phyloP scores from a whole-genome alignment of 371 early-diverging fungal species.

The Mycotypha africana region DNA sequence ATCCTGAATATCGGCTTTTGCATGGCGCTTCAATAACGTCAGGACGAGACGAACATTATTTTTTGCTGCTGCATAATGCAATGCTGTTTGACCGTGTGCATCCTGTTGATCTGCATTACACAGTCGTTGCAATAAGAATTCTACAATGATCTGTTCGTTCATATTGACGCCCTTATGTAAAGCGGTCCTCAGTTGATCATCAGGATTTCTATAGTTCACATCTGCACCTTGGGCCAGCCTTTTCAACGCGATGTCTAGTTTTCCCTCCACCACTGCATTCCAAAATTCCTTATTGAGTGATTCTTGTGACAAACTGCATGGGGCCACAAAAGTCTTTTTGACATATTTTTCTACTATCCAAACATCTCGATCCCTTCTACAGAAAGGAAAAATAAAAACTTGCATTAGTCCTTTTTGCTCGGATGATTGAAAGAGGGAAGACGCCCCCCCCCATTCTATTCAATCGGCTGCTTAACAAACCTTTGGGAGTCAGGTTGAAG shows the following conservation, averaged over 20 bases:
- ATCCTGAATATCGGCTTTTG: slow-evolving; percentile 61
- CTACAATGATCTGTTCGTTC: slow-evolving; percentile 53
- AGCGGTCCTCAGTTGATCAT: slow-evolving; percentile 45
- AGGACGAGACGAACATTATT: slow-evolving; percentile 62
- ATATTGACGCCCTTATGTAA: slow-evolving; percentile 61
- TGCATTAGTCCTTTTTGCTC: neutral
- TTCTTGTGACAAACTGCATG: slow-evolving; percentile 18
- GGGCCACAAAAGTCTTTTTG: slow-evolving; percentile 52
- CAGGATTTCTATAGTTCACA: slow-evolving; percentile 60
- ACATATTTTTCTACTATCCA: slow-evolving; percentile 77
- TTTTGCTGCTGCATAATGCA: slow-evolving; percentile 74
- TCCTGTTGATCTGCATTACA: slow-evolving; percentile 61
- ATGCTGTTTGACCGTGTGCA: slow-evolving; percentile 61
- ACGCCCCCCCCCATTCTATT: no score
- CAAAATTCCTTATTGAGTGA: slow-evolving; percentile 40
- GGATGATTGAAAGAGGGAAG: no score
- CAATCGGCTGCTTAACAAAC: no score
- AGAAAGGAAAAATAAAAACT: neutral
- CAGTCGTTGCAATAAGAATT: slow-evolving; percentile 69
- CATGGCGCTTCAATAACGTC: slow-evolving; percentile 61
- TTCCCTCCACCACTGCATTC: slow-evolving; percentile 49
- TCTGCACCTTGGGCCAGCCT: slow-evolving; percentile 70
- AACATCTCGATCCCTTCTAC: slow-evolving; percentile 58
- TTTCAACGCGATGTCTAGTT: slow-evolving; percentile 53
- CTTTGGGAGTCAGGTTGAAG: slow-evolving; percentile 25